Base-by-base conservation (phyloP, 345 rosid genomes). In the Citrus cavaleriei region DNA sequence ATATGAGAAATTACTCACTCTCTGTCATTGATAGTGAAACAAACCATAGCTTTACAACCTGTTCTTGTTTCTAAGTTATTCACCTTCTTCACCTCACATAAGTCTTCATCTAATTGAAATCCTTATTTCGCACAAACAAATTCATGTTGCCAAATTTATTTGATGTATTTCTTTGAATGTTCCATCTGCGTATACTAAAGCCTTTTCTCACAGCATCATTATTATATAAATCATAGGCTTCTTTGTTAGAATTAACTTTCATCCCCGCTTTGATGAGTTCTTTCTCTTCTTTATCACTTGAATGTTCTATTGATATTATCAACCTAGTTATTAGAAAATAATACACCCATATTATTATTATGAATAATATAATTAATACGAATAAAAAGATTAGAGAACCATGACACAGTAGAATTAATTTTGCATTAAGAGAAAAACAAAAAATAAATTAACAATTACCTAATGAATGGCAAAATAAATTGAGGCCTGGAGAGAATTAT, bases 161-260 rank as follows among this genome's bases (percentile, higher is more conserved):
- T 1, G 71, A 68, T 12, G 51, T 25, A 49, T 42, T 3, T 30
- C 65, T 42, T 51, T 54, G 35, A 25, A 68, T 4, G 40, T 78
- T 74, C 6, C 69, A 81, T 63, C 69, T 68, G 12, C 75, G 81
- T 10, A 81, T 65, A 63, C 84, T 81, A 27, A 81, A 81, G 1
- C 84, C 84, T 6, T 42, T 78, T 28, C 28, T 68, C 4, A 72
- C 25, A 1, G 79, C 84, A 67, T 82, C 68, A 1, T 49, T 40
- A 49, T 78, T 78, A 25, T 74, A 77, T 7, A 82, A 74, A 35
- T 64, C 61, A 34, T 51, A 82, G 12, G 81, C 81, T 60, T 78
- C 72, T 8, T 51, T 71, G 13, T 82, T 79, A 22, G 42, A 66
- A 1, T 46, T 54, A 16, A 71, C 72, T 9, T 28, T 25, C 59